phyloP scores from a whole-genome alignment of 768 basidiomycete genomes.

The Trametes cubensis region DNA sequence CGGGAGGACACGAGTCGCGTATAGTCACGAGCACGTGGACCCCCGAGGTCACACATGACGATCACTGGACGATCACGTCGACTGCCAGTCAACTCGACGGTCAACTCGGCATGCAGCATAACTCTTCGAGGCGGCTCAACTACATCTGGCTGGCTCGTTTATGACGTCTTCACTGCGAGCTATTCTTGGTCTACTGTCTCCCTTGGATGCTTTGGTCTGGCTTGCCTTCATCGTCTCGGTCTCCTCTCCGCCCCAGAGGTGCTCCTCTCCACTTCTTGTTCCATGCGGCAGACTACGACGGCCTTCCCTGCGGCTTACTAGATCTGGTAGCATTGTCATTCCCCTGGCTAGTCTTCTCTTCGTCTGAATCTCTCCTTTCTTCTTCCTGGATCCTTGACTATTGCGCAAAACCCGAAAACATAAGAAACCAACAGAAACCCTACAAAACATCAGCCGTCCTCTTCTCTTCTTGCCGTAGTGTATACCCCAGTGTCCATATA shows the following conservation, averaged over 20 bases:
- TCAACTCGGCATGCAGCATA: neutral
- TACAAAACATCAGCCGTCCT: neutral
- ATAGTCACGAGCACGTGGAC: no score
- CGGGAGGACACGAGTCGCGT: no score
- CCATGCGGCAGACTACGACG: constrained; percentile 1
- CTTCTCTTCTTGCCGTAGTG: neutral
- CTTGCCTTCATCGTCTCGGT: neutral
- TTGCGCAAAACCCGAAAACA: neutral
- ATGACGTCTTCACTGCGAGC: no score
- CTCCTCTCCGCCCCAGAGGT: neutral
- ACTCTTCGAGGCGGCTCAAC: neutral
- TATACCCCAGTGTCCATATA: no score
- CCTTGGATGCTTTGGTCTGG: neutral
- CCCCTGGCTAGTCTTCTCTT: neutral
- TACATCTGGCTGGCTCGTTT: neutral
- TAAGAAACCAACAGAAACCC: neutral
- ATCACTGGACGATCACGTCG: no score
- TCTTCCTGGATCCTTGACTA: no score
- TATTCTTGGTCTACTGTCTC: no score
- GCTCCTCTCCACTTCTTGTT: neutral
- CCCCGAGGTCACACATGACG: no score
- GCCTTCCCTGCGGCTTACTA: neutral
- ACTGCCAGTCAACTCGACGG: no score
- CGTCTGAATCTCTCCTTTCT: neutral
- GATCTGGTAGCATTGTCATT: neutral